Base-by-base conservation (phyloP, 352 stramenopile genomes). In the Globisporangium takayamanum region DNA sequence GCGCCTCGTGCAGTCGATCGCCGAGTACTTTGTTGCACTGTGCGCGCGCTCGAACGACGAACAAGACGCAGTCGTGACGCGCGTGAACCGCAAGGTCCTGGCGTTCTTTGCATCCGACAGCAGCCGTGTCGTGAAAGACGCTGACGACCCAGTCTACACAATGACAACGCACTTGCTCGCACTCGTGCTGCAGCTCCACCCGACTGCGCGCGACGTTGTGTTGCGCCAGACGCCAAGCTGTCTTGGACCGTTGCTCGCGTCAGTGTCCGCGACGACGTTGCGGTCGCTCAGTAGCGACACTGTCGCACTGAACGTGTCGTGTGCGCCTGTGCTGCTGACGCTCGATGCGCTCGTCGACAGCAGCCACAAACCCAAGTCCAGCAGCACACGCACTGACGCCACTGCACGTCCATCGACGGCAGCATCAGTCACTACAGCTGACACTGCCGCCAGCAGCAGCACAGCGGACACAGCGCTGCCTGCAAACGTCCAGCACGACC, bases 131-230 rank as follows among this genome's bases (percentile, higher is more conserved):
- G 44, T 42, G 39, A 50, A 20, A 20, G 51, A 56, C 0, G 41
- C n/a, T 11, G 64, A 73, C 10, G 70, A 66, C 49, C 37, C 49
- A 0, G 67, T 72, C 47, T 71, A 87, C 28, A 77, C 74, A 12
- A 78, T 85, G 62, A 37, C 84, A 16, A 62, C 73, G 28, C 84
- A 94, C 64, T 49, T 94, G 48, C 60, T 94, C 28, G 84, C 84
- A 3, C 69, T 92, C 18, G 58, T 94, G 11, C 63, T 94, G 47
- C 82, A 84, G 33, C 53, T 87, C 12, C 80, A 92, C 54, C 50
- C 64, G 8, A 63, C 68, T 6, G 73, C 75, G 5, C 69, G 77
- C 46, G 41, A 56, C 7, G 64, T 74, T 8, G 68, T 80, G 56
- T 61, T 76, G 56, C 60, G 62, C 47, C 70, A 87, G 39, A 62